phyloP scores from a whole-genome alignment of 306 rosid genomes.

The Dryas octopetala region DNA sequence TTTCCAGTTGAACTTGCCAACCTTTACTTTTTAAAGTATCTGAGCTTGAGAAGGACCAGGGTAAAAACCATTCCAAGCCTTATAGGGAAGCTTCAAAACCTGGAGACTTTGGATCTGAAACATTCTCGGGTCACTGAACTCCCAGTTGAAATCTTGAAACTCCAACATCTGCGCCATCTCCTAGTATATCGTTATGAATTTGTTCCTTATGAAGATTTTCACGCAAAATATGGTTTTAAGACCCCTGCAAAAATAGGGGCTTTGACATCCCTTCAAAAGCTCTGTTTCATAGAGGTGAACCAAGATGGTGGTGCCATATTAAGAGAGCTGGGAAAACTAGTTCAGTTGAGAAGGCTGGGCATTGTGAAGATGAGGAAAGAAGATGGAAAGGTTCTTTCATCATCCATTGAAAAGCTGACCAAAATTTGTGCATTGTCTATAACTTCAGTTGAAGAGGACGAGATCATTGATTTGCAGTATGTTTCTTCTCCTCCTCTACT shows the following conservation, averaged over 20 bases:
- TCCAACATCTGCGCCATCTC: conserved; percentile 30
- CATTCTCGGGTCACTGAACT: conserved; percentile 21
- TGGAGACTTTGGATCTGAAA: conserved; percentile 34
- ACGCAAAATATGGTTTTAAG: conserved; percentile 24
- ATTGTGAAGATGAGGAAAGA: conserved; percentile 20
- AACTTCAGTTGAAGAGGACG: conserved; percentile 19
- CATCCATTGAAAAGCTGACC: conserved; percentile 19
- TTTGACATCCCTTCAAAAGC: conserved; percentile 38
- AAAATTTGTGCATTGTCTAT: conserved; percentile 25
- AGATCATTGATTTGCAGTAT: conserved; percentile 25
- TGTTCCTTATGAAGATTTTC: background rate
- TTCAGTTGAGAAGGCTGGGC: conserved; percentile 33
- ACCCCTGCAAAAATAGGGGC: conserved; percentile 11
- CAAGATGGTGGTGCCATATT: background rate
- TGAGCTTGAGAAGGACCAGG: conserved; percentile 29
- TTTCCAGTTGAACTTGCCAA: conserved; percentile 23
- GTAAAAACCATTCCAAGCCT: conserved; percentile 16
- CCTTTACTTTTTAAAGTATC: conserved; percentile 25
- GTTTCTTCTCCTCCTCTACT: conserved; percentile 29
- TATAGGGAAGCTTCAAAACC: conserved; percentile 32
- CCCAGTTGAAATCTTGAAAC: conserved; percentile 28
- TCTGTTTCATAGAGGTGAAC: conserved; percentile 26
- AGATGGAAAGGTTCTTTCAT: conserved; percentile 28
- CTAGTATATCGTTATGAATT: conserved; percentile 26
- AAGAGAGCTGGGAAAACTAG: conserved; percentile 22